These are phyloP conservation scores for Geranium brycei DNA, from an alignment of 345 rosid species.

Conservation along the genomic window DNA sequence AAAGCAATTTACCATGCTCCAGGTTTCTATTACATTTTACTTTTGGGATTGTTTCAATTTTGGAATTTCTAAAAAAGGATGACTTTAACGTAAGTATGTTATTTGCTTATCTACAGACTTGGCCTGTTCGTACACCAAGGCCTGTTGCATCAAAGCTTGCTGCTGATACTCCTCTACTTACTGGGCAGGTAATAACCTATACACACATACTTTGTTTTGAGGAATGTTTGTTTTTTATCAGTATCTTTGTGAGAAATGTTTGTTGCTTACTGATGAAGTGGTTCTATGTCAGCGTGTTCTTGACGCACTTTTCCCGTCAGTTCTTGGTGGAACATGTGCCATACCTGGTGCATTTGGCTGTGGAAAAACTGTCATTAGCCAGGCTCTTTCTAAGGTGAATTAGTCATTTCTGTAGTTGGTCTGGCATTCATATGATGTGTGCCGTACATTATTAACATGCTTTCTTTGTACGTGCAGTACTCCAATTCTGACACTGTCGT, in stretches of 20 bases:
- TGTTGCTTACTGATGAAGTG: slow-evolving; percentile 4
- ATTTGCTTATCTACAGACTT: slow-evolving; percentile 40
- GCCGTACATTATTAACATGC: not conserved
- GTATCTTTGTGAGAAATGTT: not conserved
- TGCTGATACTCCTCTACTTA: slow-evolving; percentile 96
- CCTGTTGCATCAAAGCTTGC: slow-evolving; percentile 99
- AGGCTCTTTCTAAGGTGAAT: slow-evolving; percentile 98
- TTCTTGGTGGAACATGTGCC: slow-evolving; percentile 99
- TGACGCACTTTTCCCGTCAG: slow-evolving; percentile 99
- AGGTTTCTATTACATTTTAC: slow-evolving; percentile 34
- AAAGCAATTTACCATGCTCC: slow-evolving; percentile 94
- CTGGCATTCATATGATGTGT: not conserved
- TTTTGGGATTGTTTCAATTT: no score
- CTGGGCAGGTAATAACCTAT: slow-evolving; percentile 61
- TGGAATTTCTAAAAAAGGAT: no score
- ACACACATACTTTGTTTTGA: not conserved
- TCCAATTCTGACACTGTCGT: slow-evolving; percentile 98
- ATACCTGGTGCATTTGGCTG: slow-evolving; percentile 99
- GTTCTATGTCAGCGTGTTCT: slow-evolving; percentile 71
- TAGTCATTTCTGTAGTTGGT: not conserved
- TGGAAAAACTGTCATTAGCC: slow-evolving; percentile 99
- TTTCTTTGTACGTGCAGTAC: slow-evolving; percentile 39
- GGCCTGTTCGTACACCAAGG: slow-evolving; percentile 99
- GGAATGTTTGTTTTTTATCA: not conserved
- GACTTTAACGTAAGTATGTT: not conserved